phyloP scores from a whole-genome alignment of 805 yeast genomes.

The Torulaspora indica region DNA sequence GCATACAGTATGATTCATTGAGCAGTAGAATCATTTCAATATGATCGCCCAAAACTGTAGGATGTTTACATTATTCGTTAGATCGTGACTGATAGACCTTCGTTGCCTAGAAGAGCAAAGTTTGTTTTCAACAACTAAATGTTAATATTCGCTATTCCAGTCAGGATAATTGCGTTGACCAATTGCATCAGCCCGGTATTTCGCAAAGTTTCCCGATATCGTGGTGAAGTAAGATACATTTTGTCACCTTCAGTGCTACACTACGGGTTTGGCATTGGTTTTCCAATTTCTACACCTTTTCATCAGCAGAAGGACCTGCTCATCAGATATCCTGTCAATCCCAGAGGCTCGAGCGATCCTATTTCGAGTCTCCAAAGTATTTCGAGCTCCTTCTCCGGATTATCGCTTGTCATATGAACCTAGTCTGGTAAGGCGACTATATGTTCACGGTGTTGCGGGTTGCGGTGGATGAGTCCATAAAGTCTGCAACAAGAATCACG shows the following conservation, averaged over 20 bases:
- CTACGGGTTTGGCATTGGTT: constrained; percentile 76
- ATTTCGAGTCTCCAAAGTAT: no score
- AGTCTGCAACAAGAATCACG: constrained; percentile 62
- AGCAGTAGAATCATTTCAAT: no score
- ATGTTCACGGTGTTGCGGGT: constrained; percentile 59
- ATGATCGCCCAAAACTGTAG: no score
- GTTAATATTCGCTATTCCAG: no score
- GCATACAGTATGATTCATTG: no score
- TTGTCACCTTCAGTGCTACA: constrained; percentile 72
- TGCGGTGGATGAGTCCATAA: constrained; percentile 49
- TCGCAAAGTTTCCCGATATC: constrained; percentile 53
- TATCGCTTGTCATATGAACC: constrained; percentile 52
- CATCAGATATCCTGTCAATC: no score
- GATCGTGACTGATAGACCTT: no score
- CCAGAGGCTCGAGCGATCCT: no score
- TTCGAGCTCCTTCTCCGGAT: no score
- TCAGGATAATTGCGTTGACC: constrained; percentile 72
- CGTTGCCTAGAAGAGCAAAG: no score
- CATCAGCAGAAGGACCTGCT: constrained; percentile 57
- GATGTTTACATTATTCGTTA: no score
- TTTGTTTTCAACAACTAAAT: no score
- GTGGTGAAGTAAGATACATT: constrained; percentile 55
- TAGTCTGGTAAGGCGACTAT: constrained; percentile 59
- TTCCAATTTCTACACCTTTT: constrained; percentile 92
- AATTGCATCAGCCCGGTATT: constrained; percentile 63